Conservation (phyloP, 2,329 filamentous ascomycete species). For the Grosmannia penicillata region DNA sequence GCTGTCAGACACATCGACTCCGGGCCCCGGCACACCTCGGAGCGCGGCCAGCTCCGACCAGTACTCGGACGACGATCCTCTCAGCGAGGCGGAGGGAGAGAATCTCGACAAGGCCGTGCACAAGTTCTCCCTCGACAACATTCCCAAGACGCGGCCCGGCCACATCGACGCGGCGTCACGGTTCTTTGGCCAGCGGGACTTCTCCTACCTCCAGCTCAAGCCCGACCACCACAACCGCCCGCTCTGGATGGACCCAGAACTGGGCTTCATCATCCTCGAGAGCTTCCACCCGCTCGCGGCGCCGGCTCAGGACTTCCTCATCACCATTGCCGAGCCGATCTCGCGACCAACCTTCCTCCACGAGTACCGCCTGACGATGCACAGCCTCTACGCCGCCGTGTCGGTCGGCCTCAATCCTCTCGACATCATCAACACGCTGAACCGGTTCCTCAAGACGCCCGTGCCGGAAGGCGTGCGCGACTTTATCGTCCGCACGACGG, state of each 20-base stretch:
- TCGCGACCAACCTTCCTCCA: slow-evolving; percentile 84
- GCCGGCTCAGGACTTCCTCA: slow-evolving; percentile 85
- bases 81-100: slow-evolving; percentile 35
- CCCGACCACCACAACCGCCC: slow-evolving; percentile 80
- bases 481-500: slow-evolving; percentile 65
- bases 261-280: slow-evolving; percentile 80
- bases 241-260: slow-evolving; percentile 81
- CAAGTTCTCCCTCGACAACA: slow-evolving; percentile 39
- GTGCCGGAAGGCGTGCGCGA: slow-evolving; percentile 66
- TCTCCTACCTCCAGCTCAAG: slow-evolving; percentile 70
- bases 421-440: slow-evolving; percentile 81
- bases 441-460: slow-evolving; percentile 77
- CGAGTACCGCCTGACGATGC: slow-evolving; percentile 81
- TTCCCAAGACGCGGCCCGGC: not conserved
- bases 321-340: slow-evolving; percentile 85
- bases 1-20: slow-evolving; percentile 43
- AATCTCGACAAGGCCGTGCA: slow-evolving; percentile 44
- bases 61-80: slow-evolving; percentile 34
- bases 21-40: slow-evolving; percentile 43
- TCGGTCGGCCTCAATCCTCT: slow-evolving; percentile 81
- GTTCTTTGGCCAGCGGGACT: slow-evolving; percentile 39
- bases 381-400: slow-evolving; percentile 89
- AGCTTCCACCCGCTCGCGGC: slow-evolving; percentile 81
- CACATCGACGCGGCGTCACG: slow-evolving; percentile 16
- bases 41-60: slow-evolving; percentile 39